Evolutionary conservation across 371 early-diverging fungal species (phyloP).

Genomic region (Mortierella sp.): DNA sequence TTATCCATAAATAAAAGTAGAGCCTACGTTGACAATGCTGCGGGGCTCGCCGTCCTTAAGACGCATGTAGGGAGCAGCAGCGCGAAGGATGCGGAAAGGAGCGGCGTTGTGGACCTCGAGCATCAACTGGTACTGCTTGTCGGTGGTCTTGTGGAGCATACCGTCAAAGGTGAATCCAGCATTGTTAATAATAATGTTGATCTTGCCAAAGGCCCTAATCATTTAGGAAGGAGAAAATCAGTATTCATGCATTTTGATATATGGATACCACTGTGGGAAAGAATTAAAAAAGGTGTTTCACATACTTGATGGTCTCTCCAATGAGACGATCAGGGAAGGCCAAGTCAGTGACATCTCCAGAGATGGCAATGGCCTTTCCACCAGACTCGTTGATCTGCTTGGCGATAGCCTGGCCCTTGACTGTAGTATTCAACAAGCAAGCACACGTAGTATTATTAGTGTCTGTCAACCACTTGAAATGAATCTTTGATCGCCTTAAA

Average conservation of each 20-base stretch:
- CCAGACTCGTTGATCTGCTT: slow-evolving; percentile 71
- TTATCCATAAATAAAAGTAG: too few species aligned
- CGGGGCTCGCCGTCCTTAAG: slow-evolving; percentile 56
- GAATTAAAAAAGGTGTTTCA: not conserved
- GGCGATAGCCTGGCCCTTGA: slow-evolving; percentile 70
- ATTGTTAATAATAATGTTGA: slow-evolving; percentile 81
- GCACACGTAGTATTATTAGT: not conserved
- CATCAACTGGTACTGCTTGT: slow-evolving; percentile 80
- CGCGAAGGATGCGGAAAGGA: slow-evolving; percentile 77
- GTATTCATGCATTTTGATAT: not conserved
- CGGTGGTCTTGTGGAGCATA: slow-evolving; percentile 79
- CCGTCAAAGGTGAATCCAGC: slow-evolving; percentile 79
- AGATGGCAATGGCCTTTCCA: slow-evolving; percentile 70
- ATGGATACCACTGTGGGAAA: not conserved
- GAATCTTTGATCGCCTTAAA: not conserved
- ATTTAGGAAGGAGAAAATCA: not conserved
- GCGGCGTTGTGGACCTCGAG: slow-evolving; percentile 76
- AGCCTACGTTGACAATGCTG: slow-evolving; percentile 66
- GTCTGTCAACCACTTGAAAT: not conserved
- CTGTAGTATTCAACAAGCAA: slow-evolving; percentile 8
- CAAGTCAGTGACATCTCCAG: slow-evolving; percentile 69
- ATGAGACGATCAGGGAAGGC: slow-evolving; percentile 71
- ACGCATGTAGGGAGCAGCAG: slow-evolving; percentile 71
- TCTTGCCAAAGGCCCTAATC: slow-evolving; percentile 69
- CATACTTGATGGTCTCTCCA: slow-evolving; percentile 69